Conservation (phyloP, 2,329 filamentous ascomycete species). For the Cladosporium sp. region DNA sequence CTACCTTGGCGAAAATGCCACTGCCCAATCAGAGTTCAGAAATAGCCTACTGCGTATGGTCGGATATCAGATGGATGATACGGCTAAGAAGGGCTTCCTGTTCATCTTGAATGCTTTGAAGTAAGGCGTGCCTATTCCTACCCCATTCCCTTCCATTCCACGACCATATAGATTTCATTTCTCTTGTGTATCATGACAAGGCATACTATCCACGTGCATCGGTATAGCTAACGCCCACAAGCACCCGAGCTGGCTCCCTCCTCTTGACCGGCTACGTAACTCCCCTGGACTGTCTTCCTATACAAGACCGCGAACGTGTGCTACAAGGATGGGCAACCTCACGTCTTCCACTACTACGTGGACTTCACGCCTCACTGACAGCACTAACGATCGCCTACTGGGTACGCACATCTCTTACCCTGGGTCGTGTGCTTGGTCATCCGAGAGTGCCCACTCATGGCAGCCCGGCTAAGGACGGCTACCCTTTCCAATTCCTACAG, state of each 20-base stretch:
- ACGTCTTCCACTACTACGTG: conserved; percentile 52
- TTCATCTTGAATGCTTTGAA: conserved; percentile 52
- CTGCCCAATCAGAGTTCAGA: conserved; percentile 52
- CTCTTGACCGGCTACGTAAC: conserved; percentile 64
- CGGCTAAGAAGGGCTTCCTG: conserved; percentile 46
- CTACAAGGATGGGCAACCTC: conserved; percentile 60
- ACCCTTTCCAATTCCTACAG: conserved; percentile 60
- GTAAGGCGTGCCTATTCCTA: conserved; percentile 33
- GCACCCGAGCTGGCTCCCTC: conserved; percentile 59
- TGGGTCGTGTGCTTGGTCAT: conserved; percentile 56
- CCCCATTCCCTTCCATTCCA: background rate
- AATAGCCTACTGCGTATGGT: conserved; percentile 48
- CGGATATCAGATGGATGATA: conserved; percentile 45
- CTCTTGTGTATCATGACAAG: background rate
- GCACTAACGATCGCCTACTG: conserved; percentile 53
- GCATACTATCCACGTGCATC: background rate
- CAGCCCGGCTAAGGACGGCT: conserved; percentile 45
- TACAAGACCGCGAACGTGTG: conserved; percentile 58
- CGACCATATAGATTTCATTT: background rate
- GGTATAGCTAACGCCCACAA: conserved; percentile 28
- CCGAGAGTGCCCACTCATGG: conserved; percentile 54
- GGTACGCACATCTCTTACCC: conserved; percentile 52
- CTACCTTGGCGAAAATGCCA: conserved; percentile 30
- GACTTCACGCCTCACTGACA: conserved; percentile 54
- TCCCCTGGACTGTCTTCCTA: conserved; percentile 58